A percentile compares a stretch with the other conserved stretches of the same genome.
Conservation (phyloP, 371 early-diverging fungal species). For the Rhizopus delemar region DNA sequence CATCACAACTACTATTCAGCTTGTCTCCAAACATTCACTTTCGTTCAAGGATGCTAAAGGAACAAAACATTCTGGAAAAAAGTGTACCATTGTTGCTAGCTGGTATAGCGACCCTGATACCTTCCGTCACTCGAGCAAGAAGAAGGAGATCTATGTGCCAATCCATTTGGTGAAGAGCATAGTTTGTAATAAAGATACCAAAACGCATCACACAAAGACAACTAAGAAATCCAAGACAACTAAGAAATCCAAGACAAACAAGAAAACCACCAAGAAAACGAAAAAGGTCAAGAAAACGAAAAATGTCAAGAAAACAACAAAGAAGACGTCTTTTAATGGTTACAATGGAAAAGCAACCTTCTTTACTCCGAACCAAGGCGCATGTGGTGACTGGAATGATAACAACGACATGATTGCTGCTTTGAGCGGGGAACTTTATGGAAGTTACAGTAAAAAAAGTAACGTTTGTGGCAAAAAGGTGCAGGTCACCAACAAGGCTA, state of each 20-base stretch:
- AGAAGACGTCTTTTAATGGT: conserved; percentile 7
- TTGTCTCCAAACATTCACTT: conserved; percentile 7
- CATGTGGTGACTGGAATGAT: conserved; percentile 42
- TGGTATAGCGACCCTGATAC: conserved; percentile 20
- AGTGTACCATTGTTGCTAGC: conserved; percentile 14
- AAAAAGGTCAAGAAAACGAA: conserved; percentile 20
- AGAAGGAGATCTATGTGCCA: conserved; percentile 20
- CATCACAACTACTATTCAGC: conserved; percentile 13
- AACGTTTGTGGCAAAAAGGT: conserved; percentile 36
- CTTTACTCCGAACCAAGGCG: conserved; percentile 42
- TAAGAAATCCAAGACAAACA: conserved; percentile 17
- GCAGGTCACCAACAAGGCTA: conserved; percentile 30
- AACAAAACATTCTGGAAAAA: conserved; percentile 15
- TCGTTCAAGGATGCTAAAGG: conserved; percentile 9
- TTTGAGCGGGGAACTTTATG: conserved; percentile 31
- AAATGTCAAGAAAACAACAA: conserved; percentile 15
- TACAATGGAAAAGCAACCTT: conserved; percentile 36
- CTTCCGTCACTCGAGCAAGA: conserved; percentile 1
- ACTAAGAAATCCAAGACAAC: conserved; percentile 15
- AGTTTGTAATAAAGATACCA: conserved; percentile 15
- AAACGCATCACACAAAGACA: not conserved
- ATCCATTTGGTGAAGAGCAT: conserved; percentile 5
- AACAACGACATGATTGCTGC: conserved; percentile 37
- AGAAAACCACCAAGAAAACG: conserved; percentile 19
- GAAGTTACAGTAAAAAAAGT: conserved; percentile 35